Conservation (phyloP, 495 filamentous ascomycete species). For the Xylaria telfairii region DNA sequence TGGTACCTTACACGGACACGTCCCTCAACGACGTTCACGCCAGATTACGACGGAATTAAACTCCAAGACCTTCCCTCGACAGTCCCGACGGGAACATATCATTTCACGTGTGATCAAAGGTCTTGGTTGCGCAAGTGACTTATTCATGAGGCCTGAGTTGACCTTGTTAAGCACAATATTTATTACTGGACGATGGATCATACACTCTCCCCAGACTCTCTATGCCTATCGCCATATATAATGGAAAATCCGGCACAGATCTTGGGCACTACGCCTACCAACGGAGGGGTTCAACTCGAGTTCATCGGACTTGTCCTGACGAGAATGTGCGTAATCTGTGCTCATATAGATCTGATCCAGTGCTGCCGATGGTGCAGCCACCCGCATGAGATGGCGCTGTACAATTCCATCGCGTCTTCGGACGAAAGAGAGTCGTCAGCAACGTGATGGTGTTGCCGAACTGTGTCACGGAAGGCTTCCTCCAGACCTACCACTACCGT, state of each 20-base stretch:
- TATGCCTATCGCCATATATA: background rate
- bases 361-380: background rate
- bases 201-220: background rate
- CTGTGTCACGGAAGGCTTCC: background rate
- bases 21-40: background rate
- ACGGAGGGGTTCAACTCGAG: background rate
- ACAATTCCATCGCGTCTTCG: background rate
- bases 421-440: slow-evolving; percentile 11
- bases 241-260: background rate
- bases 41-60: background rate
- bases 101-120: background rate
- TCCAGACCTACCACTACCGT: background rate
- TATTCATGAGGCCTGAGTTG: background rate
- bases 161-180: background rate
- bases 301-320: background rate
- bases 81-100: background rate
- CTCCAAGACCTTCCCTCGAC: background rate
- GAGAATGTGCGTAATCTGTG: slow-evolving; percentile 13
- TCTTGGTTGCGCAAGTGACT: background rate
- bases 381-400: background rate
- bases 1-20: background rate
- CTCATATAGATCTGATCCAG: background rate
- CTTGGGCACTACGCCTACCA: background rate
- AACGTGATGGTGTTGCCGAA: slow-evolving; percentile 10
- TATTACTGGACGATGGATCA: background rate